These are phyloP conservation scores for Cladosporium sp. DNA, from an alignment of 2,329 filamentous ascomycete species.

Conservation along the genomic window DNA sequence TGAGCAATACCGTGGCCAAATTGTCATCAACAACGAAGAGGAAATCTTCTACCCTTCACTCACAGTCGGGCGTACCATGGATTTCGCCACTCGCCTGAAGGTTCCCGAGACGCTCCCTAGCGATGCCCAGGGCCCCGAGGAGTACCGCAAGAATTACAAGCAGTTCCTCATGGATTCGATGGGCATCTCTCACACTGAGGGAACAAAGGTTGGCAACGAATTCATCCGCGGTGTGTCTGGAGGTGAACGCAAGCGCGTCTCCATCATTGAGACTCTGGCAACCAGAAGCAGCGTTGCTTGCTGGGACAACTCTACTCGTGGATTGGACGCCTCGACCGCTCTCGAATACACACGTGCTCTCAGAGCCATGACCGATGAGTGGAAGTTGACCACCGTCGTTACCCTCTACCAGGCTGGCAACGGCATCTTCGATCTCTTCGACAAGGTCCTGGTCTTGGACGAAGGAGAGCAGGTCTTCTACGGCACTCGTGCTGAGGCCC, in stretches of 20 bases:
- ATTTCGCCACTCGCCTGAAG: slow-evolving; percentile 56
- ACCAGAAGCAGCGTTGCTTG: slow-evolving; percentile 60
- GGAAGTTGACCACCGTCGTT: slow-evolving; percentile 61
- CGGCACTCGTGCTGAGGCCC: slow-evolving; percentile 58
- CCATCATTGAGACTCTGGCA: slow-evolving; percentile 64
- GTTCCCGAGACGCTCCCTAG: slow-evolving; percentile 47
- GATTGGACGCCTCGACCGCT: slow-evolving; percentile 65
- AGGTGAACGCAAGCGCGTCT: slow-evolving; percentile 66
- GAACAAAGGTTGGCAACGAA: slow-evolving; percentile 79
- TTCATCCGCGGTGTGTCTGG: slow-evolving; percentile 72
- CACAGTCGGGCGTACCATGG: slow-evolving; percentile 57
- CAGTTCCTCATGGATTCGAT: slow-evolving; percentile 60
- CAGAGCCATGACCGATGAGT: slow-evolving; percentile 63
- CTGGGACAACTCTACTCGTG: slow-evolving; percentile 68
- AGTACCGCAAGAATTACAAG: slow-evolving; percentile 49
- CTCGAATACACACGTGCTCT: slow-evolving; percentile 55
- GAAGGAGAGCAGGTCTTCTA: slow-evolving; percentile 67
- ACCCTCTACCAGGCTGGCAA: slow-evolving; percentile 71
- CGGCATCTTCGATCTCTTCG: slow-evolving; percentile 67
- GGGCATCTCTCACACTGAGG: slow-evolving; percentile 78
- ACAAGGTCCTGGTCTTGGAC: slow-evolving; percentile 69
- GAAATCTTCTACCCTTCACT: slow-evolving; percentile 57
- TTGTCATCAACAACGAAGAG: slow-evolving; percentile 49
- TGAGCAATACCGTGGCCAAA: slow-evolving; percentile 47
- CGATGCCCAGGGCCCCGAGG: slow-evolving; percentile 41